Percentiles rank a stretch among this genome's conserved stretches.
These are phyloP conservation scores for Colletotrichum trifolii DNA, from an alignment of 2,329 filamentous ascomycete genomes.

Conservation along the genomic window DNA sequence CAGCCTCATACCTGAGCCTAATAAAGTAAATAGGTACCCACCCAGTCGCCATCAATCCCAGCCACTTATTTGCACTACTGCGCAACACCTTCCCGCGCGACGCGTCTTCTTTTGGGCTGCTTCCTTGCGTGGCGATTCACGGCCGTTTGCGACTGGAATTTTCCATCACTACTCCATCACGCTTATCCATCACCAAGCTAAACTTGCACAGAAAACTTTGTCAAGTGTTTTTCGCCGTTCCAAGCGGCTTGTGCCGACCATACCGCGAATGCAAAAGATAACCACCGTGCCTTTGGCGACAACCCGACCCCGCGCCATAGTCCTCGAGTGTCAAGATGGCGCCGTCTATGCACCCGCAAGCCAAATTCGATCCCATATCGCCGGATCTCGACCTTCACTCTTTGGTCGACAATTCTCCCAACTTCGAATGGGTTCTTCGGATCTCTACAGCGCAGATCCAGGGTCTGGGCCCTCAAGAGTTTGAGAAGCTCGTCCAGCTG, in stretches of 20 bases:
- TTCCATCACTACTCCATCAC: too few relatives aligned
- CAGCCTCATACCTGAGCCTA: neutral
- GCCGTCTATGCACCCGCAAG: constrained; percentile 77
- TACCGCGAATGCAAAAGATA: neutral
- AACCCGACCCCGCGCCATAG: neutral
- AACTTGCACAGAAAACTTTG: too few relatives aligned
- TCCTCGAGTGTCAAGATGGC: constrained; percentile 70
- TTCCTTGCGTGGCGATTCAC: too few relatives aligned
- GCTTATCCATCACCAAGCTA: too few relatives aligned
- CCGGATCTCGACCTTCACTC: constrained; percentile 82
- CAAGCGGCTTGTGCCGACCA: too few relatives aligned
- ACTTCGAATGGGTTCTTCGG: constrained; percentile 88
- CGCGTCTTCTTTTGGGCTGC: too few relatives aligned
- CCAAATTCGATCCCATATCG: constrained; percentile 91
- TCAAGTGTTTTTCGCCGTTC: too few relatives aligned
- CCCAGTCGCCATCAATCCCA: too few relatives aligned
- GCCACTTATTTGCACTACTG: too few relatives aligned
- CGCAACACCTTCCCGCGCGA: too few relatives aligned
- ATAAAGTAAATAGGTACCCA: too few relatives aligned
- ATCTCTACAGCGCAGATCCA: constrained; percentile 84
- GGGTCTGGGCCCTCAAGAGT: constrained; percentile 78
- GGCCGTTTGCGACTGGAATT: too few relatives aligned
- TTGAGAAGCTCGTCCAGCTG: constrained; percentile 85
- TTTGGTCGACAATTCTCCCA: constrained; percentile 81
- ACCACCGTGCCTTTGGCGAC: constrained; percentile 1